Evolutionary conservation across 2,329 filamentous ascomycete species (phyloP), one percentile per base, ranked within the genome.

Genomic region (Xenoacremonium recifei): DNA sequence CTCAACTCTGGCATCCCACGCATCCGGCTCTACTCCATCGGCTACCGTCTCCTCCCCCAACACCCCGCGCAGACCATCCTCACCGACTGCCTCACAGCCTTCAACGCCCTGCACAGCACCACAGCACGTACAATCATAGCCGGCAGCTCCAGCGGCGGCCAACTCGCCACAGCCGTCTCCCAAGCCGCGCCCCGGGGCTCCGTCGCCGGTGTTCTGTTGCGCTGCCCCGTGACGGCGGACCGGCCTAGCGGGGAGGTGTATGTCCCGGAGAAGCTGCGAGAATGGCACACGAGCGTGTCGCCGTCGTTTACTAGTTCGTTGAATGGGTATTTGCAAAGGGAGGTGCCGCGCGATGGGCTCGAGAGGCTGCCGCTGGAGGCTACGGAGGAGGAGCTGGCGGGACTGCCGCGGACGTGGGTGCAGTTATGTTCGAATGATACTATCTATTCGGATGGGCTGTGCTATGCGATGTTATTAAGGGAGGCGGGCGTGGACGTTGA

Each of bases 391-490:
- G 52, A 60, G 11, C 35, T 75, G 31, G 40, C 49, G 5, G 58
- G 44, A 2, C 54, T 69, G 47, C 67, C 70, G 41, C 59, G 63
- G 42, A 71, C 70, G 33, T 77, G 69, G 66, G 64, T 77, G 13
- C 74, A 77, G 59, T 57, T 76, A 4, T 70, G 67, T 44, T 72
- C 69, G 7, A 77, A 77, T 39, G 74, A 78, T 47, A 66, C 68
- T 30, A 64, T 76, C 45, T 76, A 76, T 55, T 72, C 70, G 16
- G 74, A 77, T 53, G 73, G 74, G 9, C 47, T 73, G 7, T 77
- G 73, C 48, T 76, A 75, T 51, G 72, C 68, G 4, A 67, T 68
- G 53, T 54, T 63, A 3, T 53, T 77, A 44, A 59, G 55, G 30
- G 55, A 62, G 11, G 64, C 61, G 4, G 69, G 67, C 10, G 62